Conservation (phyloP, 352 stramenopile species). For the Pythium vanterpoolii region DNA sequence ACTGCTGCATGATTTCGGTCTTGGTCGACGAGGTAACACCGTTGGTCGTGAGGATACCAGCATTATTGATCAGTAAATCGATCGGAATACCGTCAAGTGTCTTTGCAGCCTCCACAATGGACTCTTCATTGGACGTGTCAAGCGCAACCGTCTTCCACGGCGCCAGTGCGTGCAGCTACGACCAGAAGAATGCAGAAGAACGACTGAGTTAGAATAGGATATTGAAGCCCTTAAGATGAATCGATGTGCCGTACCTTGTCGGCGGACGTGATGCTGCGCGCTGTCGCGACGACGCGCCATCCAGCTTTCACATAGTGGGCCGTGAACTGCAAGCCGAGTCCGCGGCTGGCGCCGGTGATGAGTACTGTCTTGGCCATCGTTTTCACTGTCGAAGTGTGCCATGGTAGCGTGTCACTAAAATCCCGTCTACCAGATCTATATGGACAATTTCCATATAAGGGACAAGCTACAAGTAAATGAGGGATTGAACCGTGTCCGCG, state of each 20-base stretch:
- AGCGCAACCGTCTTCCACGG: slow-evolving; percentile 21
- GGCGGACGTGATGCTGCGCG: slow-evolving; percentile 12
- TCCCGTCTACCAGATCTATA: not conserved
- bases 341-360: slow-evolving; percentile 33
- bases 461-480: not conserved
- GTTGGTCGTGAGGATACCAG: slow-evolving; percentile 24
- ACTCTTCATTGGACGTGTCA: slow-evolving; percentile 23
- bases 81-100: slow-evolving; percentile 20
- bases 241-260: slow-evolving; percentile 14
- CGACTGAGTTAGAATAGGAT: not conserved
- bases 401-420: not conserved
- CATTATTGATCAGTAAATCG: slow-evolving; percentile 43
- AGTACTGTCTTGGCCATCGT: slow-evolving; percentile 25
- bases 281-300: slow-evolving; percentile 30
- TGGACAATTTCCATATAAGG: not conserved
- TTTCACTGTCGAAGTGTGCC: not conserved
- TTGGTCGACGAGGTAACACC: slow-evolving; percentile 18
- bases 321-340: slow-evolving; percentile 26
- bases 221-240: not conserved
- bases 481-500: not conserved
- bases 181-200: not conserved
- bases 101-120: slow-evolving; percentile 15
- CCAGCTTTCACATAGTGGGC: slow-evolving; percentile 27
- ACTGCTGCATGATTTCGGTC: slow-evolving; percentile 22
- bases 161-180: slow-evolving; percentile 5